These are phyloP conservation scores for Euphorbia peplus DNA, from an alignment of 345 rosid genomes.

Conservation along the genomic window DNA sequence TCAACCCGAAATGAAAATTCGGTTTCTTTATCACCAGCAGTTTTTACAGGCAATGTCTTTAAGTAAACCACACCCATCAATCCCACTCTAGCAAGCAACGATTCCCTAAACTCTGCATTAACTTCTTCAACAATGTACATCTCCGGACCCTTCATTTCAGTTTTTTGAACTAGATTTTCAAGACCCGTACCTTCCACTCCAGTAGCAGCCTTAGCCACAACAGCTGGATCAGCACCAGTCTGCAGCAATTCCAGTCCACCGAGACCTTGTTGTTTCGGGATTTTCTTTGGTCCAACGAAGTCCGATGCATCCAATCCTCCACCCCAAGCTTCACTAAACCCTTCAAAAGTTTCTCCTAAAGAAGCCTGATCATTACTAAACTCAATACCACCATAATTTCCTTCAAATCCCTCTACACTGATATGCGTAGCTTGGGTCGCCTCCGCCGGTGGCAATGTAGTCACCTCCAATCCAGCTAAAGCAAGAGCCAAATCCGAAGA, in stretches of 20 bases:
- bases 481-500: slow-evolving; percentile 73
- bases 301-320: slow-evolving; percentile 97
- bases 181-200: slow-evolving; percentile 51
- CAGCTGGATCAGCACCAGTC: slow-evolving; percentile 54
- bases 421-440: slow-evolving; percentile 93
- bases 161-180: slow-evolving; percentile 74
- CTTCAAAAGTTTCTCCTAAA: slow-evolving; percentile 85
- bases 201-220: slow-evolving; percentile 37
- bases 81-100: slow-evolving; percentile 87
- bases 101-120: slow-evolving; percentile 93
- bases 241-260: slow-evolving; percentile 94
- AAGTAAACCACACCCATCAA: slow-evolving; percentile 85
- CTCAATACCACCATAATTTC: slow-evolving; percentile 94
- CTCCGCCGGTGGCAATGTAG: slow-evolving; percentile 94
- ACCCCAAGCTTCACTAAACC: slow-evolving; percentile 92
- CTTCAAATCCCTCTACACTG: slow-evolving; percentile 93
- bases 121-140: slow-evolving; percentile 85
- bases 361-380: slow-evolving; percentile 86
- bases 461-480: slow-evolving; percentile 84
- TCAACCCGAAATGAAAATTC: slow-evolving; percentile 90
- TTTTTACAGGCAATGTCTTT: slow-evolving; percentile 74
- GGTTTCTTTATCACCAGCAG: slow-evolving; percentile 70
- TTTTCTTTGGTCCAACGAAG: slow-evolving; percentile 75
- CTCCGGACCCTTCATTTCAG: slow-evolving; percentile 95
- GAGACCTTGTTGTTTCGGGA: slow-evolving; percentile 74